Evolutionary conservation across 1,139 yeast genomes (phyloP).

Genomic region (Yamadazyma triangularis): DNA sequence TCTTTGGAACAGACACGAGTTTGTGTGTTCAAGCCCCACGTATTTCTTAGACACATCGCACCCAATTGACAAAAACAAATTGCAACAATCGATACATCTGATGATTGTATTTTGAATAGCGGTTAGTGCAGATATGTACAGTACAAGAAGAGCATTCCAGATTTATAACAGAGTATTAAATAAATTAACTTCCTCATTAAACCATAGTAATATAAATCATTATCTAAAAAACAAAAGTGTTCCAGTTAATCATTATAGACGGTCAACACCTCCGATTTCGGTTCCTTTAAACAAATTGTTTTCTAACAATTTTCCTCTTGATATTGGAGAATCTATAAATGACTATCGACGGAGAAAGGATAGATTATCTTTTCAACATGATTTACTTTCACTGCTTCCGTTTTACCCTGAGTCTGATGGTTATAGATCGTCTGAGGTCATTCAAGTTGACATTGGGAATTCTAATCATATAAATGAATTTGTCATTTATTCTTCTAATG

Average conservation of each 20-base stretch:
- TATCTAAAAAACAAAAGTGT: not conserved
- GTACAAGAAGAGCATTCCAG: not conserved
- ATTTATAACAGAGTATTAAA: not conserved
- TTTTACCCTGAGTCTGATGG: slow-evolving; percentile 33
- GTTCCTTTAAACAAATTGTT: slow-evolving; percentile 52
- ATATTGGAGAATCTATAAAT: slow-evolving; percentile 44
- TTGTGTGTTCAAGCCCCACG: too few species aligned
- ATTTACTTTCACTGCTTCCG: slow-evolving; percentile 40
- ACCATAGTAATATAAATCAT: not conserved
- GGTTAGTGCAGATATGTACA: too few species aligned
- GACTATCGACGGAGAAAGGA: slow-evolving; percentile 44
- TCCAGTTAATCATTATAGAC: slow-evolving; percentile 20
- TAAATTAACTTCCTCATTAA: not conserved
- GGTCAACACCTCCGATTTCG: slow-evolving; percentile 62
- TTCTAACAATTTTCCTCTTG: slow-evolving; percentile 54
- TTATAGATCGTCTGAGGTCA: slow-evolving; percentile 22
- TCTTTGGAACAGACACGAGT: too few species aligned
- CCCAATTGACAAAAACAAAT: too few species aligned
- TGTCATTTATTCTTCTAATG: slow-evolving; percentile 46
- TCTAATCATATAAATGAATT: slow-evolving; percentile 59
- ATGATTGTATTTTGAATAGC: too few species aligned
- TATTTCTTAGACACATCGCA: too few species aligned
- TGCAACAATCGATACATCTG: too few species aligned
- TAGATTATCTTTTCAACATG: slow-evolving; percentile 48
- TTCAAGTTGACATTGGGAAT: slow-evolving; percentile 31